phyloP scores from a whole-genome alignment of 139 green algal species.

The Micractinium sp. region DNA sequence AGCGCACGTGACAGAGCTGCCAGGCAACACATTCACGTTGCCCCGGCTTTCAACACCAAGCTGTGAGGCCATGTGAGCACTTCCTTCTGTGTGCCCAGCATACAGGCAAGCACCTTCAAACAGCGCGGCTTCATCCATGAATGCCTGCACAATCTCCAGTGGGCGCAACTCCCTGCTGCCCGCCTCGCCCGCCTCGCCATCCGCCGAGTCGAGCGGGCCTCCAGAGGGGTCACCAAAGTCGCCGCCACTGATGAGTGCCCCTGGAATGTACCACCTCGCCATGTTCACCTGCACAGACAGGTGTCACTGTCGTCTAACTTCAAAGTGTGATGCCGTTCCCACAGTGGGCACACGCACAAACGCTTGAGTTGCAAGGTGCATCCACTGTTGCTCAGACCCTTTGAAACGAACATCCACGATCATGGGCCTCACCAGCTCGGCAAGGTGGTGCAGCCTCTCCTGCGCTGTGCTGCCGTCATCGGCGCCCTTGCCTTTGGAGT shows the following conservation, averaged over 20 bases:
- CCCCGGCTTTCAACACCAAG: too few species aligned
- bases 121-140: conserved; percentile 56
- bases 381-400: not conserved
- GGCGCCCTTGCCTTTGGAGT: not conserved
- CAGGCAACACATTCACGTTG: too few species aligned
- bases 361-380: not conserved
- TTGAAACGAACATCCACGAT: too few species aligned
- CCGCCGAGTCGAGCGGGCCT: not conserved
- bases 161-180: not conserved
- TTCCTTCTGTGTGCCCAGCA: too few species aligned
- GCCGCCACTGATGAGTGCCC: not conserved
- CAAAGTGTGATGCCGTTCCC: not conserved
- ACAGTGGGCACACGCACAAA: not conserved
- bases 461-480: not conserved
- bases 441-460: not conserved
- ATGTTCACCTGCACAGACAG: not conserved
- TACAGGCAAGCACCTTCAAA: not conserved
- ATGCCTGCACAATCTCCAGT: conserved; percentile 16
- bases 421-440: not conserved
- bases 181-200: not conserved
- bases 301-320: too few species aligned
- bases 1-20: not conserved
- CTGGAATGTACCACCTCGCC: not conserved
- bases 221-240: too few species aligned
- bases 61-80: too few species aligned